Conservation (phyloP, 345 rosid genomes). For the Eucalyptus rudis region DNA sequence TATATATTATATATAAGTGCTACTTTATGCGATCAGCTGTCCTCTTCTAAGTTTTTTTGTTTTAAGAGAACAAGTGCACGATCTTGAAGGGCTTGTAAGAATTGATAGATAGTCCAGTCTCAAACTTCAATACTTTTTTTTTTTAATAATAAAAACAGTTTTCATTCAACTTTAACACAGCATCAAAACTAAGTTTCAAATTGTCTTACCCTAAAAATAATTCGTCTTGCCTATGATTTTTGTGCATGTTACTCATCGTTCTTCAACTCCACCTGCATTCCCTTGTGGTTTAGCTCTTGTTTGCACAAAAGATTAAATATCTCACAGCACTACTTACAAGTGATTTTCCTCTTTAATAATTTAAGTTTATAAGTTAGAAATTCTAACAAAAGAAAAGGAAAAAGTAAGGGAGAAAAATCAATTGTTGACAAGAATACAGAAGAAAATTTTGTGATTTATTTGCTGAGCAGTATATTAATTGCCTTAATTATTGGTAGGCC, state of each 20-base stretch:
- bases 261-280: not conserved
- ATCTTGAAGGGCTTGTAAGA: not conserved
- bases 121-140: not conserved
- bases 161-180: not conserved
- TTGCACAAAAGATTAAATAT: not conserved
- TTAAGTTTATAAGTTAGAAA: not conserved
- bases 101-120: not conserved
- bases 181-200: not conserved
- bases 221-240: not conserved
- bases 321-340: not conserved
- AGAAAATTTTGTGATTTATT: not conserved
- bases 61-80: not conserved
- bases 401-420: fast-evolving
- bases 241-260: not conserved
- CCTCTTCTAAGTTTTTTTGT: not conserved
- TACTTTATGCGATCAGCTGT: not conserved
- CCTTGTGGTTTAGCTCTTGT: not conserved
- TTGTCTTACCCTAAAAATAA: not conserved
- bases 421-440: not conserved
- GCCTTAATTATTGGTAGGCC: not conserved
- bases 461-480: not conserved
- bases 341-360: not conserved
- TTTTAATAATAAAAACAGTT: too few relatives aligned
- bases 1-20: not conserved
- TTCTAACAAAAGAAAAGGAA: not conserved